Base-by-base conservation (phyloP, 768 basidiomycete species). In the Termitomyces sp. region DNA sequence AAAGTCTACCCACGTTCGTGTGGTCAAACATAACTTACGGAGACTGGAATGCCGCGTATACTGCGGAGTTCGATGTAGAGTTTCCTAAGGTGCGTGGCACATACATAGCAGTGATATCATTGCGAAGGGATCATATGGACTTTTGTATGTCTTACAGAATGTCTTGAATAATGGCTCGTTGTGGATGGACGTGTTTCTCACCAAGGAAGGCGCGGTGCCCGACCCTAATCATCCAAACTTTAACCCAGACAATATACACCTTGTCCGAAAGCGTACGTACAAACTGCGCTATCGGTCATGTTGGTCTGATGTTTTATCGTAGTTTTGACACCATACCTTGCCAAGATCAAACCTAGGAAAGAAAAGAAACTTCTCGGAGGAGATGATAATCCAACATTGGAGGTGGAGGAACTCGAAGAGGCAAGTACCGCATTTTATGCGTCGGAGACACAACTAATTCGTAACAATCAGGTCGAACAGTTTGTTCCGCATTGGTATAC, bases 251-350 rank as follows among this genome's bases (percentile, higher is more conserved):
- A 75, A 82, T 51, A 78, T 94, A 5, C 85, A 90, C 61, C 85
- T 91, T 66, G 70, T 86, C 57, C 79, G 89, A 53, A 92, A 92
- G 73, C 74, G 92, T 93, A 62, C 36, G 87, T 75, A 36, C 41
- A 56, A 36, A 39, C 61, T 55, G 20, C 6, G 36, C 20, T 27
- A 36, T 34, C 36, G 48, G 59, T 48, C 37, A 42, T 8, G 31
- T 27, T 55, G 37, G 42, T 1, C 16, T 34, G 9, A 24, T 34
- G 48, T 49, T 61, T 29, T 18, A 42, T 34, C 13, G 6, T 56
- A 97, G 95, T 88, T 29, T 74, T 99, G 61, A 96, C 92, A 2
- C 85, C 90, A n/a, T 95, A 94, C 69, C 64, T 89, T 32, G 81
- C 88, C 6, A 88, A 83, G 64, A 64, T 74, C 22, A 94, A 89